Conservation (phyloP, 179 eudicot genomes). For the Sideroxylon spinosum region DNA sequence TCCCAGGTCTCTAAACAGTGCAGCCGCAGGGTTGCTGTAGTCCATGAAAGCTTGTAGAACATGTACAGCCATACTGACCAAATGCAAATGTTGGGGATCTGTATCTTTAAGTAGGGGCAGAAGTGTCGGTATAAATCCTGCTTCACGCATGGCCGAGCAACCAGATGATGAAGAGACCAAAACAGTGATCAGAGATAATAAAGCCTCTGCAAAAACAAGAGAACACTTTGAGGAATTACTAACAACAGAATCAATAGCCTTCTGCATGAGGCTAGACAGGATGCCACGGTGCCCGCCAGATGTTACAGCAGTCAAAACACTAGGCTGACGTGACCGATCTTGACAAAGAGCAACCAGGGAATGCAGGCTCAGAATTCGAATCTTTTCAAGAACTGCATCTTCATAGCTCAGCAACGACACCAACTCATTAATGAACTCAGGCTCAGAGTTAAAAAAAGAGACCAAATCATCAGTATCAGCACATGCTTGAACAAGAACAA, state of each 20-base stretch:
- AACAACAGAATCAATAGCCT: constrained; percentile 77
- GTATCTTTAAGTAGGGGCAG: constrained; percentile 91
- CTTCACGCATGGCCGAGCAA: constrained; percentile 97
- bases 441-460: constrained; percentile 84
- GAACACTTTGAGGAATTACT: constrained; percentile 76
- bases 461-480: constrained; percentile 70
- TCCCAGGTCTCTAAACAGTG: constrained; percentile 91
- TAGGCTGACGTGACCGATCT: constrained; percentile 86
- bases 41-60: constrained; percentile 98
- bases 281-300: constrained; percentile 99
- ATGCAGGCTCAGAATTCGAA: constrained; percentile 69
- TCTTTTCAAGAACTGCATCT: constrained; percentile 78
- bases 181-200: constrained; percentile 82
- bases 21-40: constrained; percentile 98
- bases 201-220: constrained; percentile 87
- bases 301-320: constrained; percentile 88
- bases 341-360: constrained; percentile 92
- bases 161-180: constrained; percentile 93
- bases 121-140: constrained; percentile 97
- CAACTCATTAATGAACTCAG: constrained; percentile 89
- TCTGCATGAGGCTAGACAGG: constrained; percentile 97
- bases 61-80: constrained; percentile 95
- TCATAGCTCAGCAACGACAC: constrained; percentile 81
- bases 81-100: constrained; percentile 86
- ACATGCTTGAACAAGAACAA: constrained; percentile 88